A percentile compares a stretch with the other conserved stretches of the same genome.
Evolutionary conservation across 192 early-diverging fungal genomes (phyloP).

Genomic region (Backusella psychrophila): DNA sequence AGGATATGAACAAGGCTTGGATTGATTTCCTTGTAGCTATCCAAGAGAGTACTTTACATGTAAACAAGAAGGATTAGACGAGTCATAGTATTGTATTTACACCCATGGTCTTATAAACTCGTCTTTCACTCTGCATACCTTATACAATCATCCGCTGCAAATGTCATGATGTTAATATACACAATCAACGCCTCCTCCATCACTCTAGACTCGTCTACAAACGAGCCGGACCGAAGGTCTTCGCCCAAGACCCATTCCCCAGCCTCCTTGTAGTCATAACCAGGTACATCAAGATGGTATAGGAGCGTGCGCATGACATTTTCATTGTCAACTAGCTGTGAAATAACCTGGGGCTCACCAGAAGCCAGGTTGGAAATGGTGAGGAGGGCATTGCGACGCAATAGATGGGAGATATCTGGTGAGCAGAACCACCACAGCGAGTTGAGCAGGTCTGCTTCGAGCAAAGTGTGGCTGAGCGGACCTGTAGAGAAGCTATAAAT

Average conservation of each 20-base stretch:
- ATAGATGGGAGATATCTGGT: background rate
- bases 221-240: background rate
- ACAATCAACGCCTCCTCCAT: constrained; percentile 12
- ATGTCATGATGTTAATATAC: constrained; percentile 15
- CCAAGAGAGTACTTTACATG: background rate
- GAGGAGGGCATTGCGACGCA: constrained; percentile 26
- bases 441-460: background rate
- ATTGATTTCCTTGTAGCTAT: background rate
- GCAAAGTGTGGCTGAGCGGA: background rate
- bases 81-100: background rate
- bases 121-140: background rate
- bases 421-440: background rate
- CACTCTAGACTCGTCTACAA: constrained; percentile 13
- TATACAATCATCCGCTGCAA: constrained; percentile 7
- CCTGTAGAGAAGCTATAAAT: constrained; percentile 20
- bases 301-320: constrained; percentile 9
- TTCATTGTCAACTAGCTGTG: background rate
- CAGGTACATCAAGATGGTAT: background rate
- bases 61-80: too few species aligned
- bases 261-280: background rate
- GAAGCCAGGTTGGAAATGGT: constrained; percentile 25
- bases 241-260: background rate
- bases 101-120: too few species aligned
- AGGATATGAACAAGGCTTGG: background rate
- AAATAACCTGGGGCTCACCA: background rate